phyloP scores from a whole-genome alignment of 2,329 filamentous ascomycete genomes.

The Colletotrichum truncatum region DNA sequence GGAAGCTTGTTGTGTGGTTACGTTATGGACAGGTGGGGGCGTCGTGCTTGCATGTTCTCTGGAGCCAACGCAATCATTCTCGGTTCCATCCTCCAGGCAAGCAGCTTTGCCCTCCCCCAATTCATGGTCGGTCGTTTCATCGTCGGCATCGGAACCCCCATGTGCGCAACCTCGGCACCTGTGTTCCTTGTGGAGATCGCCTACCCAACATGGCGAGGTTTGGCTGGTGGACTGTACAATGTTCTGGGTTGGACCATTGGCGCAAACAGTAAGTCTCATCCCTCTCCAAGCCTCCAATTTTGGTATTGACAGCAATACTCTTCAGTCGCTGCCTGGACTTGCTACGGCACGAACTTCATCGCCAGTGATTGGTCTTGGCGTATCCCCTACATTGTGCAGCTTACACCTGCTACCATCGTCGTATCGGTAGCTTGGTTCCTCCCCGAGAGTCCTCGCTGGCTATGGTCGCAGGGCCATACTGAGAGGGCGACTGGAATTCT shows the following conservation, averaged over 20 bases:
- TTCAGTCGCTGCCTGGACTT: conserved; percentile 53
- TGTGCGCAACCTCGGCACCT: conserved; percentile 31
- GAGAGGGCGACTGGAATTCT: conserved; percentile 41
- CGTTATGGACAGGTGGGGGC: conserved; percentile 34
- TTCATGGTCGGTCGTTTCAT: conserved; percentile 32
- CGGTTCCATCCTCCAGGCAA: conserved; percentile 32
- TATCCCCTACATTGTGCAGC: conserved; percentile 54
- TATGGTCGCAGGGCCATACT: conserved; percentile 45
- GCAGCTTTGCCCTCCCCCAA: conserved; percentile 27
- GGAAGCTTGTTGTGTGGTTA: conserved; percentile 30
- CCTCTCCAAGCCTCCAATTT: fast-evolving
- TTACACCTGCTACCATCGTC: conserved; percentile 49
- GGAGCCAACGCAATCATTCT: conserved; percentile 28
- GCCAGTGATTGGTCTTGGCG: conserved; percentile 58
- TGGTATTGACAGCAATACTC: neutral
- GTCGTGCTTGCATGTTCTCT: conserved; percentile 30
- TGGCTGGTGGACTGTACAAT: conserved; percentile 32
- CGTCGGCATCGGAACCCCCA: conserved; percentile 26
- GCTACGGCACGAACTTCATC: conserved; percentile 54
- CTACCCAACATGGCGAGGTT: conserved; percentile 33
- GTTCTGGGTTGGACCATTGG: conserved; percentile 33
- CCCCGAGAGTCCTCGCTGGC: conserved; percentile 57
- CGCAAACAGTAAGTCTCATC: conserved; percentile 26
- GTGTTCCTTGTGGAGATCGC: conserved; percentile 33
- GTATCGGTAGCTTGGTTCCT: conserved; percentile 54